These are phyloP conservation scores for Xerocomellus intermedius DNA, from an alignment of 768 basidiomycete genomes.

Conservation along the genomic window DNA sequence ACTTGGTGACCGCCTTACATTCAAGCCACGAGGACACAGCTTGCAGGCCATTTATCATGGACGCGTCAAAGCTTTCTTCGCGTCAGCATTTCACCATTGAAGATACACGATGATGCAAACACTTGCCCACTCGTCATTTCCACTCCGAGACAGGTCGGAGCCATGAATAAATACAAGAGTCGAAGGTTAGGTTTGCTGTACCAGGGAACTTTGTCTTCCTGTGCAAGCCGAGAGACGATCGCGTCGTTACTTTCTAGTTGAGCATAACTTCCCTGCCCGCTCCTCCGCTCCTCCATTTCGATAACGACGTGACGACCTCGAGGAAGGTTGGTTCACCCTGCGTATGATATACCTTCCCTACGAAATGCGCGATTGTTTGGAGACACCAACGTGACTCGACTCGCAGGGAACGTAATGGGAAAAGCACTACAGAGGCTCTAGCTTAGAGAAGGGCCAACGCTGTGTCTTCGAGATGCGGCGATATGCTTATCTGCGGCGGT, in stretches of 20 bases:
- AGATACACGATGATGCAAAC: not conserved
- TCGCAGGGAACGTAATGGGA: too few species aligned
- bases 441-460: too few species aligned
- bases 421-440: too few species aligned
- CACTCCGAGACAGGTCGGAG: slow-evolving; percentile 36
- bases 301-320: not conserved
- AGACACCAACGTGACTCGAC: too few species aligned
- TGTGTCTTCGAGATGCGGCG: not conserved
- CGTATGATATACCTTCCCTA: too few species aligned
- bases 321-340: too few species aligned
- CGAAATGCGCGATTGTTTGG: too few species aligned
- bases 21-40: slow-evolving; percentile 55
- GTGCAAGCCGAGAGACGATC: slow-evolving; percentile 19
- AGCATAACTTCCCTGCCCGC: not conserved
- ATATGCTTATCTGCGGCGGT: not conserved
- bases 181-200: slow-evolving; percentile 60
- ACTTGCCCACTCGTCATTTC: slow-evolving; percentile 8
- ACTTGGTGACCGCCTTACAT: slow-evolving; percentile 35
- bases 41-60: slow-evolving; percentile 64
- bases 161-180: slow-evolving; percentile 51
- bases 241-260: slow-evolving; percentile 7
- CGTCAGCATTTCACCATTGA: not conserved
- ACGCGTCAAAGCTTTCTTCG: slow-evolving; percentile 31
- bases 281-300: slow-evolving; percentile 3
- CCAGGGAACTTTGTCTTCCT: slow-evolving; percentile 51